A percentile compares a stretch with the other conserved stretches of the same genome.
Evolutionary conservation across 2,329 filamentous ascomycete species (phyloP).

Genomic region (Ophiostoma fasciatum): DNA sequence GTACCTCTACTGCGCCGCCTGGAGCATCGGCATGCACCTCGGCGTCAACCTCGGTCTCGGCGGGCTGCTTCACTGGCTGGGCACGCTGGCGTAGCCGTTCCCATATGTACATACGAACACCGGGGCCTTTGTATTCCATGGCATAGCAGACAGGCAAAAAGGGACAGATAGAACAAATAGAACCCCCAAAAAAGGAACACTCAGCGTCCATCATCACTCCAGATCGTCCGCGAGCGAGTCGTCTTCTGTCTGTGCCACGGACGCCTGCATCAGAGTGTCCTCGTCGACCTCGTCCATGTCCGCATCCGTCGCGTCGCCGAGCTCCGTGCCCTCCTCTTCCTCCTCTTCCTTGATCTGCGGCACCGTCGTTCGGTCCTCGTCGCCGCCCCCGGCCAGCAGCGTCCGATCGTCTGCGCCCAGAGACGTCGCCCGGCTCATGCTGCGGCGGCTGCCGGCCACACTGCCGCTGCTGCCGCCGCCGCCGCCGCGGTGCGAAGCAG

Average conservation of each 20-base stretch:
- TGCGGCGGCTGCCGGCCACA: constrained; percentile 19
- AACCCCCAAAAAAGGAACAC: background rate
- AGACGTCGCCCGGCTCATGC: constrained; percentile 30
- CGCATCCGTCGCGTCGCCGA: constrained; percentile 12
- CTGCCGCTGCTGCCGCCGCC: constrained; percentile 2
- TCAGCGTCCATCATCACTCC: background rate
- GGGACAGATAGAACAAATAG: constrained; percentile 1
- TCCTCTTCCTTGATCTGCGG: constrained; percentile 36
- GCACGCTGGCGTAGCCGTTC: constrained; percentile 11
- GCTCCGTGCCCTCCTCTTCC: no score
- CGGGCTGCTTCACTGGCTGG: constrained; percentile 41
- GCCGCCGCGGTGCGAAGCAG: constrained; percentile 3
- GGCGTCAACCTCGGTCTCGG: constrained; percentile 52
- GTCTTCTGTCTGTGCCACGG: no score
- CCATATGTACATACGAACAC: no score
- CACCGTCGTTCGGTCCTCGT: constrained; percentile 25
- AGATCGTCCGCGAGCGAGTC: constrained; percentile 9
- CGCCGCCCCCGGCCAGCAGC: constrained; percentile 3
- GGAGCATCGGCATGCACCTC: constrained; percentile 72
- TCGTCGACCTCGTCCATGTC: constrained; percentile 6
- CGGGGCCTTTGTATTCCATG: no score
- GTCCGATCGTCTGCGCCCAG: constrained; percentile 18
- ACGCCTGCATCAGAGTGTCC: background rate
- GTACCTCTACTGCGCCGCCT: constrained; percentile 82
- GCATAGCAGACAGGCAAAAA: no score